These are phyloP conservation scores for Porcisia hertigi DNA, from an alignment of 208 protist genomes.

Conservation along the genomic window DNA sequence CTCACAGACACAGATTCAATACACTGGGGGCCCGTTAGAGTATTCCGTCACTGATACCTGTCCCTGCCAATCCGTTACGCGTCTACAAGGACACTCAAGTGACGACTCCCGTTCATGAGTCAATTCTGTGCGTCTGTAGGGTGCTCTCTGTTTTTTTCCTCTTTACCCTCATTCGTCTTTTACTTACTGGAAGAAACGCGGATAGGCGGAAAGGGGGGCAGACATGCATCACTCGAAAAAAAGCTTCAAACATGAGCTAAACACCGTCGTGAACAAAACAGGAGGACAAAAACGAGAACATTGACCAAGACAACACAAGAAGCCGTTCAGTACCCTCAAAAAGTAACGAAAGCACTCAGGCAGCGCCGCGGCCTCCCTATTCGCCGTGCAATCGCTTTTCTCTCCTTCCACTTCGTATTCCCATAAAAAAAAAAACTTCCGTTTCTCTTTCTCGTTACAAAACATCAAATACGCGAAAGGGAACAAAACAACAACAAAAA, in stretches of 20 bases:
- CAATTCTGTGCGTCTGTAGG: not conserved
- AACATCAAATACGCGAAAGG: slow-evolving; percentile 2
- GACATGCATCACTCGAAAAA: not conserved
- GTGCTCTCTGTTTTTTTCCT: not conserved
- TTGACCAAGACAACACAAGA: slow-evolving; percentile 12
- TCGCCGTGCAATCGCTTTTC: not conserved
- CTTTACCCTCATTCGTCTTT: slow-evolving; percentile 4
- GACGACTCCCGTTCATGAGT: not conserved
- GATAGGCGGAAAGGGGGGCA: not conserved
- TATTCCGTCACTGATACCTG: not conserved
- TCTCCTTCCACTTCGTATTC: not conserved
- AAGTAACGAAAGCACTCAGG: not conserved
- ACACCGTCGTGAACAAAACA: not conserved
- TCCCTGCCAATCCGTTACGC: not conserved
- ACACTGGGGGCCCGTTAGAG: not conserved
- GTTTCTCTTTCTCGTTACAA: not conserved
- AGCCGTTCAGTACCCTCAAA: not conserved
- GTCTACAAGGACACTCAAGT: no score
- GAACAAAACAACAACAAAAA: not conserved
- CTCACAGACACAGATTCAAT: not conserved
- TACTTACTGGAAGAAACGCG: slow-evolving; percentile 8
- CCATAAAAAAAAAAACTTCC: not conserved
- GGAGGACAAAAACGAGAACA: slow-evolving; percentile 22
- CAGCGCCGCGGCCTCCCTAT: not conserved
- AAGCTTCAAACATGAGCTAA: not conserved